phyloP scores from a whole-genome alignment of 2,329 filamentous ascomycete species.

The Neobulgaria alba region DNA sequence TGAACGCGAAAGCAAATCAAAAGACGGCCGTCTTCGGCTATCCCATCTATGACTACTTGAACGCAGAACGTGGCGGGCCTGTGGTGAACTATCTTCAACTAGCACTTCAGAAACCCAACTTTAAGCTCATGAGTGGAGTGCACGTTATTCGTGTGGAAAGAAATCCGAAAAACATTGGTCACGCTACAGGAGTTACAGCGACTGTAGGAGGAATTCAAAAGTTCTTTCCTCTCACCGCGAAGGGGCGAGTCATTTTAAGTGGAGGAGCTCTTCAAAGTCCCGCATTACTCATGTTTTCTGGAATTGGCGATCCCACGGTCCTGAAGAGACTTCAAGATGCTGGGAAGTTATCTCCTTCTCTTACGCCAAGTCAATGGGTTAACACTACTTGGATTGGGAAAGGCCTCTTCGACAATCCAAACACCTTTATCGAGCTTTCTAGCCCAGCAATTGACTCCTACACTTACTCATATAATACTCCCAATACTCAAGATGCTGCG shows the following conservation, averaged over 20 bases:
- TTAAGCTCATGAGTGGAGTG: slow-evolving; percentile 36
- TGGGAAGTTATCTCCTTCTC: slow-evolving; percentile 29
- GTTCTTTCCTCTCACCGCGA: slow-evolving; percentile 12
- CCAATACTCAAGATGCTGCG: slow-evolving; percentile 33
- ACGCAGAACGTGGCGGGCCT: slow-evolving; percentile 42
- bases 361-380: slow-evolving; percentile 35
- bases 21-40: slow-evolving; percentile 42
- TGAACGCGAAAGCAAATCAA: slow-evolving; percentile 37
- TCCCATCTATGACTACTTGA: slow-evolving; percentile 39
- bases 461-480: slow-evolving; percentile 37
- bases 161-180: slow-evolving; percentile 17
- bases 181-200: slow-evolving; percentile 35
- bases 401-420: slow-evolving; percentile 47
- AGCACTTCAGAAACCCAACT: slow-evolving; percentile 34
- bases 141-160: slow-evolving; percentile 38
- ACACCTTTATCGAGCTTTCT: slow-evolving; percentile 43
- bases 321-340: slow-evolving; percentile 27
- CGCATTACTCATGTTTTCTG: slow-evolving; percentile 42
- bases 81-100: slow-evolving; percentile 41
- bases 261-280: slow-evolving; percentile 43
- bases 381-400: slow-evolving; percentile 40
- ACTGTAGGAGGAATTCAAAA: slow-evolving; percentile 25
- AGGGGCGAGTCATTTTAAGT: slow-evolving; percentile 35
- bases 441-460: slow-evolving; percentile 38
- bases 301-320: slow-evolving; percentile 34